Base-by-base conservation (phyloP, 805 yeast species). In the Peterozyma toletana region DNA sequence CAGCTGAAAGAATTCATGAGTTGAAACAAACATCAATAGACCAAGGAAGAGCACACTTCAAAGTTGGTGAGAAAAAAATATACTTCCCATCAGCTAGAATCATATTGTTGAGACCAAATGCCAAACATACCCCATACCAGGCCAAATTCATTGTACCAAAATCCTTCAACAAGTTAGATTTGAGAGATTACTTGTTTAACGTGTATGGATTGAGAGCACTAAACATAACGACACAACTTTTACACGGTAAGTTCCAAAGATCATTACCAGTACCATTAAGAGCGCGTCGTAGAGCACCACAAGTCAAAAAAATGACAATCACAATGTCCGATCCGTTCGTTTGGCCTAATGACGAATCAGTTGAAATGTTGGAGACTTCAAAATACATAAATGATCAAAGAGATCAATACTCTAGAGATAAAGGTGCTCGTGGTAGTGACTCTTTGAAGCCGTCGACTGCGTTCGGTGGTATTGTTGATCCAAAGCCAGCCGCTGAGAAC, bases 121-220 rank as follows among this genome's bases (percentile, higher is more conserved):
- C 98, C n/a, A 86, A 86, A 58, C 96, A 87, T 64, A 86, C 96
- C 0, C 99, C 99, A 39, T 90, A 86, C 66, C 97, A 89, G 64
- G 98, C 98, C 40, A 89, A 88, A 62, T 93, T 93, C 64, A 78
- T 86, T 50, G 99, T 95, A 15, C 99, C 99, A 13, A 79, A 85
- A 57, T 78, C 86, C 44, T 90, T 93, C 73, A 93, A 93, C 70
- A 91, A 90, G 62, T 71, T 93, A 67, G 98, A 91, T 62, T 72
- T 93, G 49, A 78, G 99, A 62, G 99, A 93, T 66, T 93, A 93
- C 59, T 71, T 93, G 50, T 93, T 81, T 77, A 80, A 90, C 55
- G 70, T 93, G 4, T 93, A 93, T 58, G 96, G 96, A 2, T 71
- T 93, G 48, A 75, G 96, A 54, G 97, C 95, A 1, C 73, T 88